These are phyloP conservation scores for Metschnikowia cerradonensis DNA, from an alignment of 805 yeast genomes.

Conservation along the genomic window DNA sequence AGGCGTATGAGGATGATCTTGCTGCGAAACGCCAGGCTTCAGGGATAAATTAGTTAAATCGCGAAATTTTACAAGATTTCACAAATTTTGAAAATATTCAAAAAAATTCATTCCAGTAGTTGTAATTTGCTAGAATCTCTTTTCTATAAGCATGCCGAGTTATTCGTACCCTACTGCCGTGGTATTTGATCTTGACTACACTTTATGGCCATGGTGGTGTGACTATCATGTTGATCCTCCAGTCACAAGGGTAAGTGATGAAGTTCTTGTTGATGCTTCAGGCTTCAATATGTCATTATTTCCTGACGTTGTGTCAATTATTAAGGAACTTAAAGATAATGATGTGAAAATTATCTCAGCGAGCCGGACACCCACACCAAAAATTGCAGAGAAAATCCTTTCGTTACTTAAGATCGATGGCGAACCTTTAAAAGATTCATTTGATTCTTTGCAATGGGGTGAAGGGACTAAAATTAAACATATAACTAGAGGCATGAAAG, in stretches of 20 bases:
- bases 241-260: conserved; percentile 18
- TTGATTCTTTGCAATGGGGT: conserved; percentile 68
- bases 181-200: conserved; percentile 73
- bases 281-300: conserved; percentile 59
- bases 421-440: conserved; percentile 47
- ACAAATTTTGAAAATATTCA: background rate
- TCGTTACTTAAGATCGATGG: conserved; percentile 49
- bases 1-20: conserved; percentile 11
- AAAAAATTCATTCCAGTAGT: background rate
- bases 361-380: conserved; percentile 74
- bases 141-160: background rate
- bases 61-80: background rate
- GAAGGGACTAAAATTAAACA: conserved; percentile 58
- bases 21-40: background rate
- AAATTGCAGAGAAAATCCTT: conserved; percentile 65
- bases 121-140: background rate
- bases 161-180: conserved; percentile 41
- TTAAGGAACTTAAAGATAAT: conserved; percentile 47
- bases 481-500: conserved; percentile 45
- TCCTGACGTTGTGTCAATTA: conserved; percentile 63
- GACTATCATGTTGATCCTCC: conserved; percentile 69
- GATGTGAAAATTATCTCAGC: conserved; percentile 61
- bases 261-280: conserved; percentile 45
- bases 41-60: background rate
- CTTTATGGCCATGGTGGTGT: conserved; percentile 83